Evolutionary conservation across 371 early-diverging fungal genomes (phyloP), one percentile per base, ranked within the genome.

Genomic region (Fennellomyces sp.): DNA sequence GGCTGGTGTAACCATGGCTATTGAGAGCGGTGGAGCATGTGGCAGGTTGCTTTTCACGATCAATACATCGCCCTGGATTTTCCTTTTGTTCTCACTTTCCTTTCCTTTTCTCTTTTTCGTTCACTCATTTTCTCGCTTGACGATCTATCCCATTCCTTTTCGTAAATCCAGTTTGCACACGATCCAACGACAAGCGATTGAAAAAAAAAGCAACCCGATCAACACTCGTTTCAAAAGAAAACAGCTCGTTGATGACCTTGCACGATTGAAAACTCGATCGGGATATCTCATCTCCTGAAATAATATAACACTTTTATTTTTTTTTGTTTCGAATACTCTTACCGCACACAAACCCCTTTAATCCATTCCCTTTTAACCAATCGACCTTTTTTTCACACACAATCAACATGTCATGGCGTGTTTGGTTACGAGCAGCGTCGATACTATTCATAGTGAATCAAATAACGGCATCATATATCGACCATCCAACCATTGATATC

Each of bases 401-500:
- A 33, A 13, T 28, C 42, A 35, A 49, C 58, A 60, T 60, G 52
- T 52, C 35, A 42, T 33, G 48, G 29, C 30, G 36, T 30, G 35
- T 23, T 25, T 58, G 51, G 25, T 38, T 38, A 38, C 39, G 47
- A 23, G 27, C 35, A 11, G 28, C 30, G 12, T 5, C 51, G 36
- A 4, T 51, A 29, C 35, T 38, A 39, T 13, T 33, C 11, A 5
- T 41, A 41, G 12, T 41, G 19, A 3, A 5, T 23, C 45, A 25
- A 27, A 23, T 41, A n/a, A 5, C 12, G 23, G 69, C 72, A 60
- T 56, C 62, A 1, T 65, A 64, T 60, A 64, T 78, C 39, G 33
- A 64, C 61, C 64, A 72, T 53, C 78, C 78, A 28, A 60, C 60
- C 21, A 62, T 78, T 31, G 68, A 78, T 50, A 63, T 78, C 39